These are phyloP conservation scores for Colletotrichum liaoningense DNA, from an alignment of 2,329 filamentous ascomycete genomes.

Conservation along the genomic window DNA sequence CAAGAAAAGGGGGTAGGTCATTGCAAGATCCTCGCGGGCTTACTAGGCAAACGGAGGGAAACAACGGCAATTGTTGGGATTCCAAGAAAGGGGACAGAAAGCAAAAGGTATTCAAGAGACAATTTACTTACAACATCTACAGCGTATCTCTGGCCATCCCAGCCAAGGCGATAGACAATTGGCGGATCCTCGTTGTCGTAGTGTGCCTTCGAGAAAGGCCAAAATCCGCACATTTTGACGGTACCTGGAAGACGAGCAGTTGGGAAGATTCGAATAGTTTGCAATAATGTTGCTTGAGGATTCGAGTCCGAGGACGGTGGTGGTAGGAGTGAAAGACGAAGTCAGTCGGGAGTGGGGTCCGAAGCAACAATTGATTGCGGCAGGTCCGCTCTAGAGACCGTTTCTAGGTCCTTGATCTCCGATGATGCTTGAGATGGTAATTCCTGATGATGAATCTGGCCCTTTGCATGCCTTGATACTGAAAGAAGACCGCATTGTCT, in stretches of 20 bases:
- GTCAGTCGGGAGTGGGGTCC: background rate
- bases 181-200: conserved; percentile 56
- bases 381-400: background rate
- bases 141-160: conserved; percentile 51
- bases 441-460: background rate
- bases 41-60: background rate
- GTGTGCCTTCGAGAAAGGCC: conserved; percentile 60
- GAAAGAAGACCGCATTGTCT: background rate
- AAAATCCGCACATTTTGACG: conserved; percentile 64
- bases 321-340: background rate
- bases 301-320: background rate
- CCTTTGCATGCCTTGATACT: background rate
- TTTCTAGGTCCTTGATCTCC: background rate
- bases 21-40: background rate
- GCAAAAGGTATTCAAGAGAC: background rate
- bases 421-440: background rate
- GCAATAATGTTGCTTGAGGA: background rate
- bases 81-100: background rate
- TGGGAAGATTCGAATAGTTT: background rate
- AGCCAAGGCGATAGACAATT: conserved; percentile 51
- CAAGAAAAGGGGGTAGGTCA: background rate
- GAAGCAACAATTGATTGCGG: background rate
- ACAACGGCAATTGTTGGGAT: background rate
- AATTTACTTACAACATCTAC: conserved; percentile 52
- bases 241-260: background rate